Conservation (phyloP, 139 green algal genomes). For the Zygnema circumcarinatum region DNA sequence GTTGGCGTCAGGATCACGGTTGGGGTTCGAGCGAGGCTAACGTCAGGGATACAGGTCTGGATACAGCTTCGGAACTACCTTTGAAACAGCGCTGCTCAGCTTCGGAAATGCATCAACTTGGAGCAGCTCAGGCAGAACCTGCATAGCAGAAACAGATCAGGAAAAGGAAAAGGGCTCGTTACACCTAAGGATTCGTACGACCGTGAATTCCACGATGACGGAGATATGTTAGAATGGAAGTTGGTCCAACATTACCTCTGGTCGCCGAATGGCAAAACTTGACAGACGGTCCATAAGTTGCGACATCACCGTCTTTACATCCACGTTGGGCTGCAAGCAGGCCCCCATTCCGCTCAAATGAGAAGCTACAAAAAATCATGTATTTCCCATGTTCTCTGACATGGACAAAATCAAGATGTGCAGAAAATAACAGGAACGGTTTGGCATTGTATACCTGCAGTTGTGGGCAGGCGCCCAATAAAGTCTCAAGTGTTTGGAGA, state of each 20-base stretch:
- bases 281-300: conserved; percentile 44
- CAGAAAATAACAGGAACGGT: not conserved
- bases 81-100: conserved; percentile 70
- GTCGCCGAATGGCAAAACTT: conserved; percentile 14
- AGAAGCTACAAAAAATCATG: not conserved
- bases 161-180: not conserved
- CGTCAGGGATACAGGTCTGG: too few species aligned
- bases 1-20: too few species aligned
- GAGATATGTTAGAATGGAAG: too few species aligned
- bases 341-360: not conserved
- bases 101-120: conserved; percentile 78
- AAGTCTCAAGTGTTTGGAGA: conserved; percentile 82
- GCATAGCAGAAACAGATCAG: not conserved
- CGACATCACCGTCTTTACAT: conserved; percentile 56
- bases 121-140: conserved; percentile 65
- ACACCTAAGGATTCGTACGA: too few species aligned
- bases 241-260: conserved; percentile 47
- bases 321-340: conserved; percentile 65
- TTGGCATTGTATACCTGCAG: too few species aligned
- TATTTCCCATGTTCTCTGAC: not conserved
- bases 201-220: too few species aligned
- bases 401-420: not conserved
- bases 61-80: too few species aligned
- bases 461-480: conserved; percentile 84
- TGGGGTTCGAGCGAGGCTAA: too few species aligned